A percentile compares a stretch with the other conserved stretches of the same genome.
Conservation (phyloP, 768 basidiomycete species). For the Boletus vermiculosoides region DNA sequence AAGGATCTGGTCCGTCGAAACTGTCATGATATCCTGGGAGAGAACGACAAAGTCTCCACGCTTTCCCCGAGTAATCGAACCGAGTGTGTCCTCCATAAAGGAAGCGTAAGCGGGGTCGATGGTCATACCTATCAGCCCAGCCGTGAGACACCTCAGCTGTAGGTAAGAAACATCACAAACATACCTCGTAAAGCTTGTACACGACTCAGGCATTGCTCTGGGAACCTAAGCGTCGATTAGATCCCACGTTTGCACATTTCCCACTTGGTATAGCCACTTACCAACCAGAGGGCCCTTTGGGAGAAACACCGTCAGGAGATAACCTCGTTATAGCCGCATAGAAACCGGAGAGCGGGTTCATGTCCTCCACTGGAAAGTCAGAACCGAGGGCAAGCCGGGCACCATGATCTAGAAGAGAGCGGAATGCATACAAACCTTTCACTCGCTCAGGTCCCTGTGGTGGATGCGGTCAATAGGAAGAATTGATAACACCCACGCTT, state of each 20-base stretch:
- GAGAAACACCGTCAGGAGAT: slow-evolving; percentile 67
- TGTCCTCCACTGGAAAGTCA: slow-evolving; percentile 85
- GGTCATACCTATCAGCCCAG: slow-evolving; percentile 66
- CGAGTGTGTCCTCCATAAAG: slow-evolving; percentile 69
- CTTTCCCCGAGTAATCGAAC: slow-evolving; percentile 78
- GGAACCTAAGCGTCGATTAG: slow-evolving; percentile 55
- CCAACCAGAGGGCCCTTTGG: slow-evolving; percentile 85
- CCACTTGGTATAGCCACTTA: slow-evolving; percentile 31
- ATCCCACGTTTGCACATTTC: no score
- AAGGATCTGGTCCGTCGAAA: slow-evolving; percentile 59
- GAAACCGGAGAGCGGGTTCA: slow-evolving; percentile 83
- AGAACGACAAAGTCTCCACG: slow-evolving; percentile 85
- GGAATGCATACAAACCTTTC: slow-evolving; percentile 85
- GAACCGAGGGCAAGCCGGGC: slow-evolving; percentile 78
- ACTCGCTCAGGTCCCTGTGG: slow-evolving; percentile 77
- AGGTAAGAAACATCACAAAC: not conserved
- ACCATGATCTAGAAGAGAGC: slow-evolving; percentile 61
- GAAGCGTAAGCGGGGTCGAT: slow-evolving; percentile 85
- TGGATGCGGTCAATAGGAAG: not conserved
- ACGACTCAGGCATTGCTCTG: slow-evolving; percentile 73
- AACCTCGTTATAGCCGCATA: slow-evolving; percentile 85
- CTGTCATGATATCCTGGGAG: slow-evolving; percentile 76
- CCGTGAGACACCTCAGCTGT: not conserved
- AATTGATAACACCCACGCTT: not conserved
- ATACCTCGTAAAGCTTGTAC: slow-evolving; percentile 73